Percentiles rank a stretch among this genome's conserved stretches.
Evolutionary conservation across 78 protist genomes (phyloP).

Genomic region (Salpingoeca rosetta): DNA sequence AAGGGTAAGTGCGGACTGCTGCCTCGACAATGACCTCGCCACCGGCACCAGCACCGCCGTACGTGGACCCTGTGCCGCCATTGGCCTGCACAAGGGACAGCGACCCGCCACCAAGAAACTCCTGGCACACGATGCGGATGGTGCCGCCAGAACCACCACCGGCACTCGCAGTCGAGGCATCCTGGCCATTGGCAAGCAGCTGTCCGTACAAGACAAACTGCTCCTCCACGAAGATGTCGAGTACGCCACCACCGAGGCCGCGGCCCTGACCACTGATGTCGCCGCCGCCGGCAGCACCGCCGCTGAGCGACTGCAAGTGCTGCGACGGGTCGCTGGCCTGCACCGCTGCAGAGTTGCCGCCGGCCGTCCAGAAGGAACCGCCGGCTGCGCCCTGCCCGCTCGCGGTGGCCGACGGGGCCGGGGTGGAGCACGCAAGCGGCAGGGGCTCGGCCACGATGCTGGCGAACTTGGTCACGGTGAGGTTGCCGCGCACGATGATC

Average conservation of each 20-base stretch:
- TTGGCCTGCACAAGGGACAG: no score
- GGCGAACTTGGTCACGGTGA: not conserved
- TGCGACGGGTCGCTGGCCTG: no score
- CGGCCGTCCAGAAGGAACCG: not conserved
- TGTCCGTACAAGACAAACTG: not conserved
- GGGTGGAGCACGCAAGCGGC: not conserved
- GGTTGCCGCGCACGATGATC: not conserved
- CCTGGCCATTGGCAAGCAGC: not conserved
- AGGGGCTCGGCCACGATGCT: not conserved
- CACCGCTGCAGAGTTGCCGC: not conserved
- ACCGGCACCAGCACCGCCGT: no score
- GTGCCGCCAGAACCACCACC: not conserved
- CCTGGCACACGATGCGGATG: no score
- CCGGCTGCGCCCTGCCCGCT: not conserved
- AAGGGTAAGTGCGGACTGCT: no score
- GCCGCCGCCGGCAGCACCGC: not conserved
- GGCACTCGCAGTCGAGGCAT: not conserved
- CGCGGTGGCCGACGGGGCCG: not conserved
- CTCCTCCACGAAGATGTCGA: not conserved
- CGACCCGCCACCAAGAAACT: no score
- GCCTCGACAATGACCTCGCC: no score
- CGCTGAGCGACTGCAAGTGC: no score
- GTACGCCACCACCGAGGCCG: not conserved
- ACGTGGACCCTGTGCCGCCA: no score
- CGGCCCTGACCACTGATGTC: not conserved